These are phyloP conservation scores for Verticillium nubilum DNA, from an alignment of 2,329 filamentous ascomycete genomes.

Conservation along the genomic window DNA sequence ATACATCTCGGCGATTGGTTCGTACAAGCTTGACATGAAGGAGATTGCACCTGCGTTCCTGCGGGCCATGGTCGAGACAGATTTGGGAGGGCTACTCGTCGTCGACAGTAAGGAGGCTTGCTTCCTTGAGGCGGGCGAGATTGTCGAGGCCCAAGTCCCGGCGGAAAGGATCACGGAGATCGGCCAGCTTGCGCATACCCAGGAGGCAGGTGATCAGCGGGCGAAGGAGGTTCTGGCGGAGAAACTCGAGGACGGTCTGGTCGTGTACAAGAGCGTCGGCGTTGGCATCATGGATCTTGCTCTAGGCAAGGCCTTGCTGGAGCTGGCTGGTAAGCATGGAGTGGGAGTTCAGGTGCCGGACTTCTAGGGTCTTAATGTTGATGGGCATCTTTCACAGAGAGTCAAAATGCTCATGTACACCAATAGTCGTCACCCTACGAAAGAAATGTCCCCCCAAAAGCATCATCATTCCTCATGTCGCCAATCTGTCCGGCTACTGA, in stretches of 20 bases:
- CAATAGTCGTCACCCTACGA: too few species aligned
- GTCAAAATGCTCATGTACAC: too few species aligned
- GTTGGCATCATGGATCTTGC: conserved; percentile 62
- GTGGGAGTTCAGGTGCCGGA: conserved; percentile 48
- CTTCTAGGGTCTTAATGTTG: conserved; percentile 31
- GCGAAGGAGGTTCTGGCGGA: conserved; percentile 44
- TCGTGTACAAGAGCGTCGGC: conserved; percentile 65
- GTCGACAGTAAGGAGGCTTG: conserved; percentile 77
- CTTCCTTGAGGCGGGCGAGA: conserved; percentile 78
- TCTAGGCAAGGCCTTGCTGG: conserved; percentile 52
- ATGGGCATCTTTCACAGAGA: too few species aligned
- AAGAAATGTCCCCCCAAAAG: too few species aligned
- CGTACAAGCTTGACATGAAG: conserved; percentile 66
- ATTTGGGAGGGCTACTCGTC: conserved; percentile 45
- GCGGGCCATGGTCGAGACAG: conserved; percentile 42
- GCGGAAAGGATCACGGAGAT: conserved; percentile 79
- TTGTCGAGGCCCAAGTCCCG: conserved; percentile 70
- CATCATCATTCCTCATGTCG: too few species aligned
- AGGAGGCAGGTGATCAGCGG: conserved; percentile 28
- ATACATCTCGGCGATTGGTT: conserved; percentile 68
- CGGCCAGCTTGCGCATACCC: conserved; percentile 47
- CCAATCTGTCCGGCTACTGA: too few species aligned
- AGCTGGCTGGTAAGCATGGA: conserved; percentile 47
- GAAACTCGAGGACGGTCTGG: conserved; percentile 58
- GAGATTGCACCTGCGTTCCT: conserved; percentile 78